Evolutionary conservation across 768 basidiomycete species (phyloP), one percentile per base, ranked within the genome.

Genomic region (Mrakia blollopis): DNA sequence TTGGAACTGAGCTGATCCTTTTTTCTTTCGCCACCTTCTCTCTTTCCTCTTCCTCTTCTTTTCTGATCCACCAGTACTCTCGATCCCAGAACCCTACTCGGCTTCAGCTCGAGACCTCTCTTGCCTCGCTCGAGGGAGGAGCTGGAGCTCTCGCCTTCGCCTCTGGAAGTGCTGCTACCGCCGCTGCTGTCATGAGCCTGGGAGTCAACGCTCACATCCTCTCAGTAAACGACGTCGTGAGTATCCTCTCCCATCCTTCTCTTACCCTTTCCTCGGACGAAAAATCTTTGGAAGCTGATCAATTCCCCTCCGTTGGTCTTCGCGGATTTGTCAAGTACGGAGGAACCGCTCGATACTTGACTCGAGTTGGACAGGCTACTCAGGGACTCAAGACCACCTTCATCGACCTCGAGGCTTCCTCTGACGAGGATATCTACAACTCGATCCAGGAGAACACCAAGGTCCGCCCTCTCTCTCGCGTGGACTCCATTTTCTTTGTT

Each of bases 11-110:
- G 63, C 44, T 69, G 68, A 41, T 39, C 68, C 3, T 32, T 14
- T n/a, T 32, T 14, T n/a, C 16, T 30, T 54, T 28, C 18, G 70
- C 70, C 30, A 30, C 52, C 70, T 2, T 23, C 30, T 23, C 23
- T 23, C 25, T 18, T 16, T 44, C 23, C 25, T 37, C 30, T 35
- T 23, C 60, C 62, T 37, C 52, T 16, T 23, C 28, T 13, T 16
- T 37, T 6, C 44, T 10, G 69, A 18, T 47, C 23, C 5, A 80
- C 57, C 94, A 98, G 81, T 99, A 99, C 83, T 90, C 92, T 10
- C 89, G 96, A 28, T 91, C 92, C 0, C 89, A 88, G 23, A 98
- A 98, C 83, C 95, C 96, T 0, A 96, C 94, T 79, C 87, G 96
- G 0, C 85, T 89, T 62, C 91, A 89, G 0, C 85, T 98, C 0